Base-by-base conservation (phyloP, 2,329 filamentous ascomycete genomes). In the Diaporthe vaccinii region DNA sequence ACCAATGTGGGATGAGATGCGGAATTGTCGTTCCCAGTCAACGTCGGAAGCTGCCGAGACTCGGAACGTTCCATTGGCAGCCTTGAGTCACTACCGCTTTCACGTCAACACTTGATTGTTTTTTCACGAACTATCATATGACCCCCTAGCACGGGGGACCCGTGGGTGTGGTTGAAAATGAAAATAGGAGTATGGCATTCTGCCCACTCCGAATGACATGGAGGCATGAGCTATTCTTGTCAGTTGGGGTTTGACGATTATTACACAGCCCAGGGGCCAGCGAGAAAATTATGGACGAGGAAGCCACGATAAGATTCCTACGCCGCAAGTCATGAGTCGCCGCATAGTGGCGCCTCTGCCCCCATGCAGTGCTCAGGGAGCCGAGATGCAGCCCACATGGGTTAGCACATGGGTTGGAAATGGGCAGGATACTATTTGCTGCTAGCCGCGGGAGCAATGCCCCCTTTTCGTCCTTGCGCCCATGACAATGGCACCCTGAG, bases 331-430 rank as follows among this genome's bases (percentile, higher is more conserved):
- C 65, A 68, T 68, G 46, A 68, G 46, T 53, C 65, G 65, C n/a
- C 49, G 49, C 65, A 69, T 41, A 8, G 49, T 41, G 49, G 34
- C 49, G 22, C 49, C 34, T 55, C 41, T 69, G 46, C 31, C 41
- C 28, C 34, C 28, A 68, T 68, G 62, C 49, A 55, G n/a, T 69
- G 0, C 9, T 69, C 65, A 55, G 65, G 49, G 65, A 69, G 65
- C 65, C 65, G 65, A 69, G n/a, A 69, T 69, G 36, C 14, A 25
- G 55, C 28, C 34, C 65, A 15, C 65, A 69, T 55, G 65, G 65
- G 46, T 69, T 69, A 9, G 65, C 65, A 55, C 65, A 69, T 55
- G 65, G 65, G 46, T 69, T 69, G 34, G 65, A 69, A 69, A 69
- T 69, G 65, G 34, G 65, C 49, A 39, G 34, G 34, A 17, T 12